These are phyloP conservation scores for Boletus pseudopeckii DNA, from an alignment of 768 basidiomycete species.

Conservation along the genomic window DNA sequence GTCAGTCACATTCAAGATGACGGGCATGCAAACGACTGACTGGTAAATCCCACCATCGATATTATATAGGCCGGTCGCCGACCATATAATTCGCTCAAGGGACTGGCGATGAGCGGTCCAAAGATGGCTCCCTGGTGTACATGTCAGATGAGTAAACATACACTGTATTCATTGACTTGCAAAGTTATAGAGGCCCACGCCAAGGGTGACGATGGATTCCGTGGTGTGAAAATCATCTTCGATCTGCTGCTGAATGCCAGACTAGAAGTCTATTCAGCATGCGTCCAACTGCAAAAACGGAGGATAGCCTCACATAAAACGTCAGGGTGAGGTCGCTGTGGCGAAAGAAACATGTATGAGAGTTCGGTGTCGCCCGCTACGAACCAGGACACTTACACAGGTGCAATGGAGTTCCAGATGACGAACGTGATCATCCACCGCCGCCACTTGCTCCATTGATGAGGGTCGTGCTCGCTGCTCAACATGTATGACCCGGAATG, in stretches of 20 bases:
- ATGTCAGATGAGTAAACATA: background rate
- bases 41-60: conserved; percentile 20
- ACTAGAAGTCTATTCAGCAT: conserved; percentile 14
- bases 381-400: conserved; percentile 19
- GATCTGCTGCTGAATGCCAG: conserved; percentile 29
- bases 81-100: conserved; percentile 26
- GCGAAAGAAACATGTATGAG: background rate
- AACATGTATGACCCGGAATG: conserved; percentile 10
- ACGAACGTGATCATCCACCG: conserved; percentile 29
- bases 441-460: conserved; percentile 26
- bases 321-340: conserved; percentile 26
- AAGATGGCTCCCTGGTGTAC: conserved; percentile 20
- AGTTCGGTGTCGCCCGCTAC: background rate
- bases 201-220: conserved; percentile 23
- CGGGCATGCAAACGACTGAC: conserved; percentile 7
- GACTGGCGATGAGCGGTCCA: conserved; percentile 25
- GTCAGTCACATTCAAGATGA: conserved; percentile 5
- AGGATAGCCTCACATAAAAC: conserved; percentile 22
- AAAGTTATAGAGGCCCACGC: conserved; percentile 27
- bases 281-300: background rate
- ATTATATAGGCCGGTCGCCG: conserved; percentile 22
- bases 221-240: conserved; percentile 21
- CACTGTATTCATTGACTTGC: conserved; percentile 6
- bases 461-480: conserved; percentile 24
- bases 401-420: conserved; percentile 29